Evolutionary conservation across 2,329 filamentous ascomycete species (phyloP), one percentile per base, ranked within the genome.

Genomic region (Cladophialophora exuberans): DNA sequence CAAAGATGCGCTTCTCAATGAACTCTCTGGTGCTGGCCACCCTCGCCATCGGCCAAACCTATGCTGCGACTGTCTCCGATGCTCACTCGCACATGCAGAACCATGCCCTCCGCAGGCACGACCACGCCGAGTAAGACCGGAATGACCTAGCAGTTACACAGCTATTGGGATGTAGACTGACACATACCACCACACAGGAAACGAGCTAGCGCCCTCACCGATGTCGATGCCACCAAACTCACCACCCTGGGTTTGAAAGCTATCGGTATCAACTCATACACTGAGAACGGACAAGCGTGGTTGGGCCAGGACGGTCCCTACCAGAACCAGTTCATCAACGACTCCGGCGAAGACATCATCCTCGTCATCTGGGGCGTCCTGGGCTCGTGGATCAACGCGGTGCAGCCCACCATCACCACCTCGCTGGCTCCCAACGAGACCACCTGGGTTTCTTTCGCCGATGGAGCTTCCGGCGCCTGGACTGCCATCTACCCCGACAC

Each of bases 1-100:
- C 31, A 51, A 62, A 53, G 13, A 64, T 64, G 62, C 60, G 49
- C 35, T 62, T 54, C 62, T 51, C 62, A 58, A 55, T 57, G 23
- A 54, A 57, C 30, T 55, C 60, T 41, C 48, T 64, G 58, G 62
- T 64, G 62, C 62, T 64, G 56, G 59, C 56, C 62, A 63, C 62
- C 56, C 58, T 63, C 33, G 62, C 59, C 30, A 51, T 55, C 33
- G 57, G 62, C 45, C 58, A 62, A 52, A 56, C 62, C 35, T 52
- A 56, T 26, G 60, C 62, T 57, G 58, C 61, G 51, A 51, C 52
- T 30, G 45, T 64, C 2, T 42, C 36, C 18, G 47, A 55, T 15
- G 18, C 28, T 23, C 58, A 61, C 49, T 42, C 58, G 5, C 47
- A 50, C 18, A 26, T 54, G 38, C 59, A 62, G 43, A 57, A 39